Evolutionary conservation across 495 filamentous ascomycete species (phyloP).

Genomic region (Elasticomyces elasticus): DNA sequence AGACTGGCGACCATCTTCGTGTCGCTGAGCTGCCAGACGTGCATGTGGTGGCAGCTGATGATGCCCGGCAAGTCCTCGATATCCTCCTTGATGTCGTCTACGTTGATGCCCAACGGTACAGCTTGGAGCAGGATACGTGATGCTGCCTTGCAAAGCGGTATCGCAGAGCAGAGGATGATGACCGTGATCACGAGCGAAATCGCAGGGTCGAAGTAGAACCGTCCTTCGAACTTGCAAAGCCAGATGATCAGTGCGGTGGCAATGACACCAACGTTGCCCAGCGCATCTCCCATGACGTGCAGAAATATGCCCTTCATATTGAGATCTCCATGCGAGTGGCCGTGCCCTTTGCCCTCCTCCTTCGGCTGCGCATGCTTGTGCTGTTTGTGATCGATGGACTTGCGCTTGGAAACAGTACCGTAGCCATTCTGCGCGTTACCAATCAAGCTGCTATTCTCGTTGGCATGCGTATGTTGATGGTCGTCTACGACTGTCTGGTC

Average conservation of each 20-base stretch:
- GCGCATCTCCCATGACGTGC: slow-evolving; percentile 90
- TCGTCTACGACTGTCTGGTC: slow-evolving; percentile 41
- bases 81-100: slow-evolving; percentile 86
- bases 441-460: slow-evolving; percentile 21
- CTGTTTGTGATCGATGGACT: slow-evolving; percentile 38
- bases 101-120: slow-evolving; percentile 72
- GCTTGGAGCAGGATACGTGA: slow-evolving; percentile 92
- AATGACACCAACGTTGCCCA: slow-evolving; percentile 96
- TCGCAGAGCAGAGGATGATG: slow-evolving; percentile 84
- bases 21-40: slow-evolving; percentile 95
- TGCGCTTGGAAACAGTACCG: slow-evolving; percentile 21
- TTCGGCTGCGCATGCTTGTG: slow-evolving; percentile 81
- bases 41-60: slow-evolving; percentile 82
- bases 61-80: slow-evolving; percentile 76
- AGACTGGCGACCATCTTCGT: slow-evolving; percentile 84
- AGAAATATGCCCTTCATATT: slow-evolving; percentile 98
- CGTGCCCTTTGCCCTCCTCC: slow-evolving; percentile 48
- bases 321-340: slow-evolving; percentile 75
- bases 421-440: slow-evolving; percentile 4
- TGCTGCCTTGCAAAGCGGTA: slow-evolving; percentile 85
- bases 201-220: slow-evolving; percentile 76
- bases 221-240: slow-evolving; percentile 60
- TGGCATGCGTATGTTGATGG: slow-evolving; percentile 24
- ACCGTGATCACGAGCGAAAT: slow-evolving; percentile 94
- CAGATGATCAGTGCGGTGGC: slow-evolving; percentile 86